These are phyloP conservation scores for Teratosphaeria viscida DNA, from an alignment of 2,329 filamentous ascomycete species.

Conservation along the genomic window DNA sequence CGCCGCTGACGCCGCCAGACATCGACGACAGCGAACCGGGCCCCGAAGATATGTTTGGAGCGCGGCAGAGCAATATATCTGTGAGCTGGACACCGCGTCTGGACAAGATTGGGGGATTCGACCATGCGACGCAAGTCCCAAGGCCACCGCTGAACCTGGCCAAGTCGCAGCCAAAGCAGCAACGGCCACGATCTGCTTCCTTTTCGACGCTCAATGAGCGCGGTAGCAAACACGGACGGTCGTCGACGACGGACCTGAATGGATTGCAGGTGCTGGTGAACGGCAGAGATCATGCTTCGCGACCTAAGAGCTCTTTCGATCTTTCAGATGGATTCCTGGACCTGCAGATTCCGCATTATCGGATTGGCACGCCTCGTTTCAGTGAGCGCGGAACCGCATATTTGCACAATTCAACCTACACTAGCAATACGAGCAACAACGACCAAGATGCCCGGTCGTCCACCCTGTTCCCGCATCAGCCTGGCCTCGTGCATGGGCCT, in stretches of 20 bases:
- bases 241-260: slow-evolving; percentile 18
- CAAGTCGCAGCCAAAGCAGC: slow-evolving; percentile 9
- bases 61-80: slow-evolving; percentile 11
- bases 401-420: slow-evolving; percentile 67
- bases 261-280: slow-evolving; percentile 19
- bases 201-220: slow-evolving; percentile 63
- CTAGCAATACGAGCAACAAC: slow-evolving; percentile 52
- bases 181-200: slow-evolving; percentile 52
- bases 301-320: slow-evolving; percentile 21
- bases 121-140: slow-evolving; percentile 6
- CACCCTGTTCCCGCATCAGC: slow-evolving; percentile 32
- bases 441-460: slow-evolving; percentile 61
- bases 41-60: slow-evolving; percentile 8
- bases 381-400: slow-evolving; percentile 65
- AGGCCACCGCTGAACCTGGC: slow-evolving; percentile 15
- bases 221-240: slow-evolving; percentile 47
- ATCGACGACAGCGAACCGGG: slow-evolving; percentile 12
- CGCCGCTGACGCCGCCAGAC: slow-evolving; percentile 19
- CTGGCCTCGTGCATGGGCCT: slow-evolving; percentile 12
- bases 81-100: slow-evolving; percentile 16
- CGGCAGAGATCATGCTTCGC: slow-evolving; percentile 10
- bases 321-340: slow-evolving; percentile 16
- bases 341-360: slow-evolving; percentile 63
- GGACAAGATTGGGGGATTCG: slow-evolving; percentile 1
- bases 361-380: slow-evolving; percentile 71